Percentiles rank a stretch among this genome's conserved stretches.
Evolutionary conservation across 192 early-diverging fungal species (phyloP).

Genomic region (Linnemannia elongata): DNA sequence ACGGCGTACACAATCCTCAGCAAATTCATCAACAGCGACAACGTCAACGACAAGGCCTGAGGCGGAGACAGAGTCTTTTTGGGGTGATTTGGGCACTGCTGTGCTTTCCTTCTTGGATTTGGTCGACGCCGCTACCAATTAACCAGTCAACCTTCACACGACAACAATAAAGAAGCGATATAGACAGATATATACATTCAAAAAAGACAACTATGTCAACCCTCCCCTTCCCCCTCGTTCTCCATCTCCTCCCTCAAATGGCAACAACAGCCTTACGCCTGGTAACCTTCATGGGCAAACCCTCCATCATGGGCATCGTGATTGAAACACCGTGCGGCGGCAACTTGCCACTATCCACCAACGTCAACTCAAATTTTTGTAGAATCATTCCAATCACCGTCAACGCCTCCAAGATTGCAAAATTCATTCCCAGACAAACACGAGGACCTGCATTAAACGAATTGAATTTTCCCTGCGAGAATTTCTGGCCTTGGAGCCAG

Average conservation of each 20-base stretch:
- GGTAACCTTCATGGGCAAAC: conserved; percentile 31
- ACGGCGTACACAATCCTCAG: neutral
- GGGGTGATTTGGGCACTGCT: neutral
- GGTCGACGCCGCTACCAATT: neutral
- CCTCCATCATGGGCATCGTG: conserved; percentile 57
- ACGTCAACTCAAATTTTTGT: conserved; percentile 32
- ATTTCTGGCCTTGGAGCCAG: conserved; percentile 61
- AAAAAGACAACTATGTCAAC: neutral
- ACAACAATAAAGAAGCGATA: neutral
- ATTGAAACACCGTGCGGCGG: conserved; percentile 32
- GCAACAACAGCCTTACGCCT: neutral
- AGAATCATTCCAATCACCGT: conserved; percentile 38
- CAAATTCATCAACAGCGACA: neutral
- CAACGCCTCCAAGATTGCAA: conserved; percentile 54
- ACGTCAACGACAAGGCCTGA: neutral
- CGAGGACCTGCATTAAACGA: conserved; percentile 41
- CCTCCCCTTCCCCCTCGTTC: neutral
- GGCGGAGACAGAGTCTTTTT: neutral
- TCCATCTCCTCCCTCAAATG: neutral
- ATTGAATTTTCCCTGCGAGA: conserved; percentile 54
- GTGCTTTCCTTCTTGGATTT: neutral
- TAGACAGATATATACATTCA: neutral
- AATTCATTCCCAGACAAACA: conserved; percentile 51
- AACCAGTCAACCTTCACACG: neutral
- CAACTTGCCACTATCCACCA: conserved; percentile 30